phyloP scores from a whole-genome alignment of 345 rosid genomes.

The Turritis glabra region DNA sequence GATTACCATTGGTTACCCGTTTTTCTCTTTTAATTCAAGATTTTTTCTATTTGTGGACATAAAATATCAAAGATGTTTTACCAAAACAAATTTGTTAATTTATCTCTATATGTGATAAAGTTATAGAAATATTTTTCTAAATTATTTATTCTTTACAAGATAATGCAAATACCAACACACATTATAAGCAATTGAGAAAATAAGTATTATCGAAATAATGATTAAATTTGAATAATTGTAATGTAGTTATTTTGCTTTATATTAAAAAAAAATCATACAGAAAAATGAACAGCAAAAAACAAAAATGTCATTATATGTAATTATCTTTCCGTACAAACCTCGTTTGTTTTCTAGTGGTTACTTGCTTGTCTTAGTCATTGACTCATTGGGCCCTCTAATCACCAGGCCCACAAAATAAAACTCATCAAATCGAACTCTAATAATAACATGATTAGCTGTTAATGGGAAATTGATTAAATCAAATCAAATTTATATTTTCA shows the following conservation, averaged over 20 bases:
- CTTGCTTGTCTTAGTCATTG: slow-evolving; percentile 29
- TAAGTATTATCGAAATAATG: background rate
- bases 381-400: slow-evolving; percentile 28
- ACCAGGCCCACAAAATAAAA: slow-evolving; percentile 21
- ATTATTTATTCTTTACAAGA: background rate
- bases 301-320: slow-evolving; percentile 20
- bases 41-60: background rate
- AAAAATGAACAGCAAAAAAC: slow-evolving; percentile 14
- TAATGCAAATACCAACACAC: background rate
- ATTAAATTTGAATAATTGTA: background rate
- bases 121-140: background rate
- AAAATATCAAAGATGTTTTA: background rate
- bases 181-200: background rate
- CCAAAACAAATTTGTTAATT: background rate
- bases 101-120: background rate
- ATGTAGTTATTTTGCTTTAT: background rate
- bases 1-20: background rate
- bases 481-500: slow-evolving; percentile 28
- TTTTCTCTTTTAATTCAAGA: background rate
- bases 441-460: slow-evolving; percentile 23
- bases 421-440: slow-evolving; percentile 18
- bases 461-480: slow-evolving; percentile 3
- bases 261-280: background rate
- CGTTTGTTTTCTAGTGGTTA: slow-evolving; percentile 23
- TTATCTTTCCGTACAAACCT: slow-evolving; percentile 30